Evolutionary conservation across 208 protist genomes (phyloP).

Genomic region (Perkinsela sp.): DNA sequence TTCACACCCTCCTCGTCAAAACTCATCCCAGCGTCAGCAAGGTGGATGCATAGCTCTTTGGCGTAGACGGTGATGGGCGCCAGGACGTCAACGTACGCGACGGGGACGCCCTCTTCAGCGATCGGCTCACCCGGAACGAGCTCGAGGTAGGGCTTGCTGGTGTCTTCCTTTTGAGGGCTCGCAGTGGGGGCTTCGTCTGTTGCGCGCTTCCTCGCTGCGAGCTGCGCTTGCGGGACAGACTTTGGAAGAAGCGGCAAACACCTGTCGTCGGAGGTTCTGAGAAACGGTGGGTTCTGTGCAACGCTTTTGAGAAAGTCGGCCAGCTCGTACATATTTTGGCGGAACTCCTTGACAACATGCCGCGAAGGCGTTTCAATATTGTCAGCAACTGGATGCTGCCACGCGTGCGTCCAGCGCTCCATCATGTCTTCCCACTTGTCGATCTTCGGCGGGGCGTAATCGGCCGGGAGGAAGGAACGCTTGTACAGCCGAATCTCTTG

Average conservation of each 20-base stretch:
- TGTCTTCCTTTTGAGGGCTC: background rate
- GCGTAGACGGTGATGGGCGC: conserved; percentile 35
- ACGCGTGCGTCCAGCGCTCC: conserved; percentile 60
- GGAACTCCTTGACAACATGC: conserved; percentile 15
- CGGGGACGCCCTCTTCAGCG: conserved; percentile 14
- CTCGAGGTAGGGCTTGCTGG: background rate
- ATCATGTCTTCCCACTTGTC: conserved; percentile 66
- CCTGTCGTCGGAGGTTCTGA: background rate
- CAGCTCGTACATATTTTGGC: background rate
- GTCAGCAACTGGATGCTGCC: conserved; percentile 58
- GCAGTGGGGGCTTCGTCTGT: background rate
- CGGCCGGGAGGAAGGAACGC: conserved; percentile 24
- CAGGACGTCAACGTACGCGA: conserved; percentile 48
- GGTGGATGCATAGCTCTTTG: conserved; percentile 24
- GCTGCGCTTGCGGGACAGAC: background rate
- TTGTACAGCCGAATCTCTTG: conserved; percentile 49
- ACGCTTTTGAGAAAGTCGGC: background rate
- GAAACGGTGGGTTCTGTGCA: background rate
- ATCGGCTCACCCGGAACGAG: background rate
- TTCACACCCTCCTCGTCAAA: conserved; percentile 47
- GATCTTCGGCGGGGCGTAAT: conserved; percentile 44
- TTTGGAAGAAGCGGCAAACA: background rate
- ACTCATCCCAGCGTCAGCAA: conserved; percentile 22
- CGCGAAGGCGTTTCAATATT: conserved; percentile 15
- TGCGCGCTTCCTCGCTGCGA: background rate